Base-by-base conservation (phyloP, 179 eudicot species). In the Amaranthus tricolor region DNA sequence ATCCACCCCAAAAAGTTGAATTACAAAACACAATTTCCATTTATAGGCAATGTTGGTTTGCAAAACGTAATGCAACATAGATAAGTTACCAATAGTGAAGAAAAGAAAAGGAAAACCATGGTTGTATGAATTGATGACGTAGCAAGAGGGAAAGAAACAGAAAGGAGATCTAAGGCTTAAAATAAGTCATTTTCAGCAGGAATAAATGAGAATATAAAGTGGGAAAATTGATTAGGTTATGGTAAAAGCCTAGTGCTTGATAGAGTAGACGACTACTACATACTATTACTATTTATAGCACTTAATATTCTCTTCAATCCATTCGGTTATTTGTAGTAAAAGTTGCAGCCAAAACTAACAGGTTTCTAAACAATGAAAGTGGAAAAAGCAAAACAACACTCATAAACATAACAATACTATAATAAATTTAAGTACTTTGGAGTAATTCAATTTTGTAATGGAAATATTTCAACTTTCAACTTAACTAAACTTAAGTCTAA, bases 251-350 rank as follows among this genome's bases (percentile, higher is more conserved):
- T 70, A 63, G 59, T 68, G 14, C 59, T 60, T 60, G n/a, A 6
- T 47, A 19, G 59, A 51, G 57, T 13, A 52, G 71, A 19, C 3
- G 50, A 47, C 47, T 24, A 68, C 49, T 15, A 49, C 48, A 44
- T 65, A 31, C 47, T 49, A 60, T 47, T 55, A 59, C 77, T 73
- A 62, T 62, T 66, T 70, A 62, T 72, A 49, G 75, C 74, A 68
- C 57, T 68, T 54, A 47, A 24, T 68, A 54, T 61, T 72, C 67
- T 68, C 60, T 73, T 76, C 51, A 67, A 52, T 73, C 62, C 74
- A 72, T 76, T 80, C 73, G 47, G 13, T 65, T 44, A 73, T 80
- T 77, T 73, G 47, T 77, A 77, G 83, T 62, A 76, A 68, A 72
- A 9, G 55, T 69, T 72, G 67, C 74, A 68, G 80, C 71, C 73